Evolutionary conservation across 2,329 filamentous ascomycete genomes (phyloP).

Genomic region (Aureobasidium sp.): DNA sequence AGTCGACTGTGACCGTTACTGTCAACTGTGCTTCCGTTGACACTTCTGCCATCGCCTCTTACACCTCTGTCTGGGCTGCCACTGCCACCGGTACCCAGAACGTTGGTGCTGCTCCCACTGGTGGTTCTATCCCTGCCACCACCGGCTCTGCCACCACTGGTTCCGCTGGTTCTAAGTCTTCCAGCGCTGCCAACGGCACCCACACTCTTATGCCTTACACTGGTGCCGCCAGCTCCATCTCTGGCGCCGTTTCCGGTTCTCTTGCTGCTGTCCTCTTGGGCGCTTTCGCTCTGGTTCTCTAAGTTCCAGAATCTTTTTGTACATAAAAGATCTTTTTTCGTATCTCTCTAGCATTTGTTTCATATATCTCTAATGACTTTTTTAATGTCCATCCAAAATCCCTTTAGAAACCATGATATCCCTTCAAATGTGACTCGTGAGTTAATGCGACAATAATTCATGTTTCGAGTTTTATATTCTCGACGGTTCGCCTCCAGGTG

Average conservation of each 20-base stretch:
- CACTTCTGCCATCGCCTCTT: constrained; percentile 1
- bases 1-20: neutral
- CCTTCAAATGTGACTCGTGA: neutral
- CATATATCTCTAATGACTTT: neutral
- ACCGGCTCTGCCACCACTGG: neutral
- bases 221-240: constrained; percentile 8
- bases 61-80: constrained; percentile 10
- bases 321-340: neutral
- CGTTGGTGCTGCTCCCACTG: constrained; percentile 7
- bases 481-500: too few relatives aligned
- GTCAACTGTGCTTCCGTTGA: constrained; percentile 6
- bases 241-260: constrained; percentile 9
- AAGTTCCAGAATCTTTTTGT: neutral
- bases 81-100: constrained; percentile 8
- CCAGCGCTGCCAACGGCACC: constrained; percentile 14
- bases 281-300: constrained; percentile 8
- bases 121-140: neutral
- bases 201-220: constrained; percentile 9
- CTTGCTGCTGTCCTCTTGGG: constrained; percentile 6
- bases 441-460: neutral
- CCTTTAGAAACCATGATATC: too few relatives aligned
- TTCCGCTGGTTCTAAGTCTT: constrained; percentile 7
- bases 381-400: neutral
- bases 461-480: too few relatives aligned
- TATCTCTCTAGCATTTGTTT: neutral